Evolutionary conservation across 108 stramenopile genomes (phyloP).

Genomic region (Cyclotella cryptica): DNA sequence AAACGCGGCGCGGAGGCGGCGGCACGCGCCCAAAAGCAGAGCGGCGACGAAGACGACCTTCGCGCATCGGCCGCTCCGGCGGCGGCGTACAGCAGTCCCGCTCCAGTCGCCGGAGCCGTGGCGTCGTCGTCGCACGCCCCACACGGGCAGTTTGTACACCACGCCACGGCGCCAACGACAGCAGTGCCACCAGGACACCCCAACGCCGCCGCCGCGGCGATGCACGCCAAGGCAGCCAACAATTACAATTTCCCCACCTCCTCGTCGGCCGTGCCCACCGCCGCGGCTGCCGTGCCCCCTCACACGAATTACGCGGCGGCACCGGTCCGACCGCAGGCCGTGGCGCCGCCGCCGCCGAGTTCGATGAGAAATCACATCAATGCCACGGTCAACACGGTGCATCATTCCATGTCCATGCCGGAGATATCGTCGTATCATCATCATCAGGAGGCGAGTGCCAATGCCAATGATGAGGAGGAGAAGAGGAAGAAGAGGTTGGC

Average conservation of each 20-base stretch:
- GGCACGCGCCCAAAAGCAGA: conserved; percentile 8
- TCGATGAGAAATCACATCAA: too few relatives aligned
- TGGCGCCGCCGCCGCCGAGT: too few relatives aligned
- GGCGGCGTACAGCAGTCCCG: background rate
- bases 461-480: conserved; percentile 82
- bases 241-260: conserved; percentile 21
- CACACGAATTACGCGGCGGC: too few relatives aligned
- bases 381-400: conserved; percentile 18
- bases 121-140: background rate
- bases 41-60: background rate
- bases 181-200: conserved; percentile 42
- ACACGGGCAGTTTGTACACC: too few relatives aligned
- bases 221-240: conserved; percentile 29
- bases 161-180: background rate
- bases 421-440: conserved; percentile 81
- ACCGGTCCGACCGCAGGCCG: too few relatives aligned
- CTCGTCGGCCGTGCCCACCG: too few relatives aligned
- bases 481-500: conserved; percentile 87
- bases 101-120: background rate
- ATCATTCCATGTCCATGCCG: conserved; percentile 72
- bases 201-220: background rate
- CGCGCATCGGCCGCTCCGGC: conserved; percentile 15
- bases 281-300: too few relatives aligned
- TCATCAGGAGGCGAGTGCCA: conserved; percentile 39
- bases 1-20: conserved; percentile 78